A percentile compares a stretch with the other conserved stretches of the same genome.
phyloP scores from a whole-genome alignment of 2,329 filamentous ascomycete species.

The Tolypocladium tundrense region DNA sequence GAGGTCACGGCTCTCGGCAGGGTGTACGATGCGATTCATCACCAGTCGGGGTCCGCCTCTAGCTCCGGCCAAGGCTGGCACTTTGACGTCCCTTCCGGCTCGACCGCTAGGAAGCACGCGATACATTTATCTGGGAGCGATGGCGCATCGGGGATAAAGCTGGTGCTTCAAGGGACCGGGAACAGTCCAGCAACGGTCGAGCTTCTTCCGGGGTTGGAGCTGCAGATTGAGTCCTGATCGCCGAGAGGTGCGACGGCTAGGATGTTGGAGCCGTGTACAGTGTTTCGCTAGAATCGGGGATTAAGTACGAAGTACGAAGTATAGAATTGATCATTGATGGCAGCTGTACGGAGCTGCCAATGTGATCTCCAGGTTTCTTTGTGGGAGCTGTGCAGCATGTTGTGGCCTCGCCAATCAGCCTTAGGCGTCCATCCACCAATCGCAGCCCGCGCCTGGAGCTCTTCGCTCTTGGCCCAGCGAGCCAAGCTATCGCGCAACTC shows the following conservation, averaged over 20 bases:
- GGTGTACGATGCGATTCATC: conserved; percentile 19
- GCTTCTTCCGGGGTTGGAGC: conserved; percentile 8
- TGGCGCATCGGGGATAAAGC: conserved; percentile 2
- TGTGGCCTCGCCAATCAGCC: no score
- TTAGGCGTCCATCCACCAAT: neutral
- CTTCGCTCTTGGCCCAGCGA: neutral
- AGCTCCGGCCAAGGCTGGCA: conserved; percentile 1
- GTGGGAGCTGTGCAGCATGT: no score
- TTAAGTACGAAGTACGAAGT: no score
- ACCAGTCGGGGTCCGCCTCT: neutral
- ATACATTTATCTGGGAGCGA: neutral
- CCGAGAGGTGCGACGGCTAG: neutral
- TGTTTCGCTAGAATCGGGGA: no score
- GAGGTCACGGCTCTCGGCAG: conserved; percentile 8
- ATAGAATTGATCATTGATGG: no score
- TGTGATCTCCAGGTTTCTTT: no score
- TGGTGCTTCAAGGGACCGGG: conserved; percentile 6
- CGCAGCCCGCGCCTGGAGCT: neutral
- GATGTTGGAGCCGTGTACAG: no score
- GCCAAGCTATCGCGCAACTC: neutral
- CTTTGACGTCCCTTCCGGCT: conserved; percentile 6
- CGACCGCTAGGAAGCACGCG: conserved; percentile 3
- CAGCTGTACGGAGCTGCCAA: no score
- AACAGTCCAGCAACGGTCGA: conserved; percentile 8
- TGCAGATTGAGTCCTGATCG: conserved; percentile 6